A percentile compares a stretch with the other conserved stretches of the same genome.
Evolutionary conservation across 2,329 filamentous ascomycete species (phyloP).

Genomic region (Sporothrix inflata): DNA sequence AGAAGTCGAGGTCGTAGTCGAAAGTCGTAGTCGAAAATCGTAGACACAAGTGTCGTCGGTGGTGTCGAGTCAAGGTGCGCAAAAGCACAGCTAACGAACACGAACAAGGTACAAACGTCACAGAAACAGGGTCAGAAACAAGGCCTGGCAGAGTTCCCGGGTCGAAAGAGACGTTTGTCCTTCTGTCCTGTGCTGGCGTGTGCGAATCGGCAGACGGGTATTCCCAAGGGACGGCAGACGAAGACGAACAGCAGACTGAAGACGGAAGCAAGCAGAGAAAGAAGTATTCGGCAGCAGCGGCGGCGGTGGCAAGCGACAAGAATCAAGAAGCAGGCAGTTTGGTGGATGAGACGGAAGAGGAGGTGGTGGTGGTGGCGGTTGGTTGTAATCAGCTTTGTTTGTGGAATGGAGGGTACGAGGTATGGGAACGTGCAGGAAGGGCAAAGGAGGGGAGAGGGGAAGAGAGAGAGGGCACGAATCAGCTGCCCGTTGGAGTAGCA

Average conservation of each 20-base stretch:
- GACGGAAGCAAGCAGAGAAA: slow-evolving; percentile 3
- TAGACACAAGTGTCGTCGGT: background rate
- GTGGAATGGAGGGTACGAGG: slow-evolving; percentile 13
- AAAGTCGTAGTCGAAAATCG: background rate
- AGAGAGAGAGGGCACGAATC: slow-evolving; percentile 23
- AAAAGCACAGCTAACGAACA: slow-evolving; percentile 7
- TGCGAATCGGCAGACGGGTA: slow-evolving; percentile 13
- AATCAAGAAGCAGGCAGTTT: slow-evolving; percentile 3
- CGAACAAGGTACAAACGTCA: slow-evolving; percentile 9
- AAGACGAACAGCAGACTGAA: background rate
- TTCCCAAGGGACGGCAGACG: slow-evolving; percentile 1
- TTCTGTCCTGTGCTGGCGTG: slow-evolving; percentile 8
- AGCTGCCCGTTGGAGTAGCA: slow-evolving; percentile 22
- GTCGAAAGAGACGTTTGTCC: background rate
- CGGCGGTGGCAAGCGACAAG: slow-evolving; percentile 15
- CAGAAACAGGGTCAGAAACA: background rate
- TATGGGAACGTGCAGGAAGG: slow-evolving; percentile 1
- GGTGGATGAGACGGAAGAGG: background rate
- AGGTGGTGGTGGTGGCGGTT: background rate
- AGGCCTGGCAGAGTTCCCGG: slow-evolving; percentile 9
- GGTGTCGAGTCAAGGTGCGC: background rate
- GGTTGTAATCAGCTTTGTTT: slow-evolving; percentile 19
- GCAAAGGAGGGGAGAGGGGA: background rate
- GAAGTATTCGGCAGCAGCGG: slow-evolving; percentile 8
- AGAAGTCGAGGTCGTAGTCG: background rate